A percentile compares a stretch with the other conserved stretches of the same genome.
Conservation (phyloP, 225 moss, liverwort and hornwort genomes). For the Physcomitrium patens region DNA sequence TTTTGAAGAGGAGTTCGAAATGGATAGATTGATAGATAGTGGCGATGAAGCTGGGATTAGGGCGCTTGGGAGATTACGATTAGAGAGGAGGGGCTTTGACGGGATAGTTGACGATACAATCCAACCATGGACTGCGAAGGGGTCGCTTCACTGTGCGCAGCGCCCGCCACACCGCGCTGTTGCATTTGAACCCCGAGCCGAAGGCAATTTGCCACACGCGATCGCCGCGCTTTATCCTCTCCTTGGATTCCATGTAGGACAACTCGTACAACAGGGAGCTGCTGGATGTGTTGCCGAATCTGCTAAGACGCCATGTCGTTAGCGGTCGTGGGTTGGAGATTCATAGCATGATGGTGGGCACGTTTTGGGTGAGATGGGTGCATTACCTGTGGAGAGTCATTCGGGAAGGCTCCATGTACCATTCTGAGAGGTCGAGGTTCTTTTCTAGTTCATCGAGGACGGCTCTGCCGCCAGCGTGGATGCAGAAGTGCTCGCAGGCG, state of each 20-base stretch:
- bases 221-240: conserved; percentile 48
- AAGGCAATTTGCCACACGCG: conserved; percentile 63
- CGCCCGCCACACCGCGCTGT: conserved; percentile 56
- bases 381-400: conserved; percentile 56
- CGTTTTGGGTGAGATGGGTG: background rate
- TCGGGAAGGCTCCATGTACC: conserved; percentile 64
- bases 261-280: conserved; percentile 61
- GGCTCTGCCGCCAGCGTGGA: conserved; percentile 60
- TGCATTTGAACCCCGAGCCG: conserved; percentile 63
- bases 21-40: too few species aligned
- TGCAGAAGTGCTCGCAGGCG: conserved; percentile 64
- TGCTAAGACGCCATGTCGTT: background rate
- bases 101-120: conserved; percentile 44
- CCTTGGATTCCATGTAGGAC: conserved; percentile 56
- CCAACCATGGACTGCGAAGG: conserved; percentile 40
- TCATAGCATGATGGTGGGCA: background rate
- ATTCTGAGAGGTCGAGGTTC: conserved; percentile 56
- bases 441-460: conserved; percentile 62
- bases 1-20: too few species aligned
- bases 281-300: conserved; percentile 61
- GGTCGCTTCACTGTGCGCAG: conserved; percentile 51
- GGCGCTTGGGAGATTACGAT: too few species aligned
- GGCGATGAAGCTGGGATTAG: too few species aligned
- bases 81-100: background rate
- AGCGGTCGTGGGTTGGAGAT: too few species aligned